Conservation (phyloP, 2,329 filamentous ascomycete species). For the Aspergillus jensenii region DNA sequence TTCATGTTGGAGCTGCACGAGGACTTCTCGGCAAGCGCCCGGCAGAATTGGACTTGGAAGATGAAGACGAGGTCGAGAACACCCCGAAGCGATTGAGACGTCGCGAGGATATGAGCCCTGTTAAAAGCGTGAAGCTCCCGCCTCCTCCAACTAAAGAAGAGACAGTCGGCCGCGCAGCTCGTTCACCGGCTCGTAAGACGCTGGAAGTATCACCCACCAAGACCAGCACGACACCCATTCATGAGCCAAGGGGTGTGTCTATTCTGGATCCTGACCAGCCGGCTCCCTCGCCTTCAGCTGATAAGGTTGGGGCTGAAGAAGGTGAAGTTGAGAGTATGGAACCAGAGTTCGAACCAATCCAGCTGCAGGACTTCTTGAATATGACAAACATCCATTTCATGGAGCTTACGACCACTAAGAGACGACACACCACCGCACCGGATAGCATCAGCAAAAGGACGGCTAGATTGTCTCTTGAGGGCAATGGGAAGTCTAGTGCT, state of each 20-base stretch:
- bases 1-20: constrained; percentile 71
- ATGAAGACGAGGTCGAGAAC: constrained; percentile 59
- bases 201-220: constrained; percentile 30
- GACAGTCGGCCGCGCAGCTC: constrained; percentile 59
- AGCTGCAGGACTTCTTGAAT: constrained; percentile 88
- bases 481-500: constrained; percentile 21
- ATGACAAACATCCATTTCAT: constrained; percentile 98
- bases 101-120: constrained; percentile 67
- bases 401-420: constrained; percentile 95
- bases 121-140: constrained; percentile 71
- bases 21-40: constrained; percentile 75
- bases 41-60: constrained; percentile 64
- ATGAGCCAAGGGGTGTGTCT: constrained; percentile 42
- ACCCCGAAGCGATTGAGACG: constrained; percentile 66
- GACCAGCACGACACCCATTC: constrained; percentile 54
- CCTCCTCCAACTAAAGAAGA: constrained; percentile 68
- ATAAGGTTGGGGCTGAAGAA: constrained; percentile 42
- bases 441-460: constrained; percentile 39
- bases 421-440: constrained; percentile 76
- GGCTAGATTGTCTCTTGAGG: constrained; percentile 26
- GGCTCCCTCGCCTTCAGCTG: constrained; percentile 30
- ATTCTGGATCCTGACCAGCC: constrained; percentile 28
- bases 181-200: constrained; percentile 48
- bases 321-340: constrained; percentile 45
- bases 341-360: constrained; percentile 61